These are phyloP conservation scores for Chaetomium strumarium DNA, from an alignment of 2,329 filamentous ascomycete genomes.

Conservation along the genomic window DNA sequence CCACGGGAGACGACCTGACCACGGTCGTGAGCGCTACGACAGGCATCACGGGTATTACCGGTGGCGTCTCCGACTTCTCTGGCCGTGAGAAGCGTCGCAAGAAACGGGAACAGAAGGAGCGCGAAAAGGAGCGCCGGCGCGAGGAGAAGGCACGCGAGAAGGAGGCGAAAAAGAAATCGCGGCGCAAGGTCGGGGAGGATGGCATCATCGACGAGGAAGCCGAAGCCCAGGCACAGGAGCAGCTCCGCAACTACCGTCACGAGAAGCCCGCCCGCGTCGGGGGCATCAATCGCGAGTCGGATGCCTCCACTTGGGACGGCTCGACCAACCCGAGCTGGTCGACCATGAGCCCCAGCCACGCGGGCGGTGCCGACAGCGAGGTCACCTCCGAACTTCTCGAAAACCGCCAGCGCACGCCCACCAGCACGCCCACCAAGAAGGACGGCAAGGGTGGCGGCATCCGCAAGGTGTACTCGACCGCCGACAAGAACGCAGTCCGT, in stretches of 20 bases:
- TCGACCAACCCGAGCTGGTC: slow-evolving; percentile 61
- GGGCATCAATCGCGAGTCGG: slow-evolving; percentile 76
- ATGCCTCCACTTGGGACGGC: slow-evolving; percentile 75
- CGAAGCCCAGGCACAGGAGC: slow-evolving; percentile 57
- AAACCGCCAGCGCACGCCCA: slow-evolving; percentile 52
- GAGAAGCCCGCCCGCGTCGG: slow-evolving; percentile 84
- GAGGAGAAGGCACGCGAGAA: slow-evolving; percentile 35
- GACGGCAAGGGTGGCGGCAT: slow-evolving; percentile 38
- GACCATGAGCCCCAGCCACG: slow-evolving; percentile 26
- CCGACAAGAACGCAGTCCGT: slow-evolving; percentile 47
- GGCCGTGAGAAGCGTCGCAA: slow-evolving; percentile 49
- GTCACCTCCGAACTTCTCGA: slow-evolving; percentile 57
- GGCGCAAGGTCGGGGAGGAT: slow-evolving; percentile 49
- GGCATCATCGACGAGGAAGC: slow-evolving; percentile 59
- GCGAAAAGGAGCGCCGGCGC: slow-evolving; percentile 28
- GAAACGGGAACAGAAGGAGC: slow-evolving; percentile 45
- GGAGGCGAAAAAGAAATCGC: slow-evolving; percentile 37
- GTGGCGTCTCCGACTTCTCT: slow-evolving; percentile 49
- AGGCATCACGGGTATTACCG: slow-evolving; percentile 51
- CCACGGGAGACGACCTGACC: slow-evolving; percentile 37
- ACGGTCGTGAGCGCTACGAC: slow-evolving; percentile 39
- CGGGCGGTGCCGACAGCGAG: slow-evolving; percentile 28
- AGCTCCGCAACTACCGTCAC: slow-evolving; percentile 76
- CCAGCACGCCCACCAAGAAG: slow-evolving; percentile 46
- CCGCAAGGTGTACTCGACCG: slow-evolving; percentile 56